Conservation (phyloP, 116 monocot species). For the Thalassia testudinum region DNA sequence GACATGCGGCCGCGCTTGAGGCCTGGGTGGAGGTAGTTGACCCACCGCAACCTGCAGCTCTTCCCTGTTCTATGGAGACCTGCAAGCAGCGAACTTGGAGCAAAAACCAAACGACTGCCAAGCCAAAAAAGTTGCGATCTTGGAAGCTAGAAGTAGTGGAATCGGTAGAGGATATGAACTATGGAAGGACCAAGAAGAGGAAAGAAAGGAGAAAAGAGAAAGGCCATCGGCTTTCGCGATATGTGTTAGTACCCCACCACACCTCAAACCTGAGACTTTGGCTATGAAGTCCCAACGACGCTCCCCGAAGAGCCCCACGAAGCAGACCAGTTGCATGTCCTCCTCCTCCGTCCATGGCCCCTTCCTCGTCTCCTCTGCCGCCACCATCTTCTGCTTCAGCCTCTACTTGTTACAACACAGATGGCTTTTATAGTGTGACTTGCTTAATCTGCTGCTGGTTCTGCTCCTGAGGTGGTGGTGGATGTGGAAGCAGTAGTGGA, state of each 20-base stretch:
- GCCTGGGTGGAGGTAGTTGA: constrained; percentile 50
- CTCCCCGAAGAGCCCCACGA: constrained; percentile 3
- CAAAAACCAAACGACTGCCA: neutral
- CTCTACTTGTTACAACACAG: neutral
- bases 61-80: constrained; percentile 52
- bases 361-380: constrained; percentile 5
- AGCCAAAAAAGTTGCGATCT: no score
- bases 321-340: constrained; percentile 5
- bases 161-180: no score
- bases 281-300: constrained; percentile 12
- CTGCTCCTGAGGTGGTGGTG: no score
- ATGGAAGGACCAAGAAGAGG: no score
- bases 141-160: no score
- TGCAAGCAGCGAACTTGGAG: constrained; percentile 1
- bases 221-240: neutral
- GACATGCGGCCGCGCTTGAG: constrained; percentile 52
- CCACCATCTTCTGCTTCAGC: neutral
- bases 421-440: no score
- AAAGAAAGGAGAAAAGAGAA: neutral
- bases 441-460: no score
- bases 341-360: constrained; percentile 12
- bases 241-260: constrained; percentile 3
- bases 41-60: constrained; percentile 53
- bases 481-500: no score
- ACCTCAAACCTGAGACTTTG: constrained; percentile 11